Evolutionary conservation across 352 stramenopile genomes (phyloP), one percentile per base, ranked within the genome.

Genomic region (Peronospora farinosa): DNA sequence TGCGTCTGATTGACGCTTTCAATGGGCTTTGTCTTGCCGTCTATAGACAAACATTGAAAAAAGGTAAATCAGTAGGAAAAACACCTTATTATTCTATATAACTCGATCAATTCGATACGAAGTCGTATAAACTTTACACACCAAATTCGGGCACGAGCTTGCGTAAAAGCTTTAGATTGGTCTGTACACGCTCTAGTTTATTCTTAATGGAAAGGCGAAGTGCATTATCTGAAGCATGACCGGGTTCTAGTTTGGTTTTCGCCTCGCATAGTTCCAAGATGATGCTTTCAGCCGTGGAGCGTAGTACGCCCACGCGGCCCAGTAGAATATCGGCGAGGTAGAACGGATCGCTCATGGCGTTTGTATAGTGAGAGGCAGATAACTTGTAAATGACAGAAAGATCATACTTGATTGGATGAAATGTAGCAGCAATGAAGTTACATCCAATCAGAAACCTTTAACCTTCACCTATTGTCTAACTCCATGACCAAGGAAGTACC

Each of bases 21-120:
- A 33, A 91, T 91, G 30, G 79, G 78, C 44, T 93, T 93, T 2
- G 82, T 92, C 65, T 92, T 92, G 50, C 75, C 79, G 31, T 92
- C 81, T 90, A 43, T 15, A 36, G 28, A 40, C n/a, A 12, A 33
- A 32, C 35, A 44, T 38, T 16, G 5, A 12, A 23, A 8, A 3
- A 7, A 36, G 4, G 8, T 37, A 15, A 36, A 28, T 27, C n/a
- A 27, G 13, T 16, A 21, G 5, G 33, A 4, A 21, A 5, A 23
- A 0, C n/a, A 25, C 35, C 3, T 15, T 19, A 40, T 40, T 16
- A 19, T 5, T 40, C 2, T 19, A 40, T 40, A 15, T 38, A 6
- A 21, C 5, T 16, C 13, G 11, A 39, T 21, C 13, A 9, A 39
- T 21, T 19, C 13, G 1, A 9, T 8, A 39, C 23, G 5, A 27